Evolutionary conservation across 2,329 filamentous ascomycete genomes (phyloP).

Genomic region (Aspergillus texensis): DNA sequence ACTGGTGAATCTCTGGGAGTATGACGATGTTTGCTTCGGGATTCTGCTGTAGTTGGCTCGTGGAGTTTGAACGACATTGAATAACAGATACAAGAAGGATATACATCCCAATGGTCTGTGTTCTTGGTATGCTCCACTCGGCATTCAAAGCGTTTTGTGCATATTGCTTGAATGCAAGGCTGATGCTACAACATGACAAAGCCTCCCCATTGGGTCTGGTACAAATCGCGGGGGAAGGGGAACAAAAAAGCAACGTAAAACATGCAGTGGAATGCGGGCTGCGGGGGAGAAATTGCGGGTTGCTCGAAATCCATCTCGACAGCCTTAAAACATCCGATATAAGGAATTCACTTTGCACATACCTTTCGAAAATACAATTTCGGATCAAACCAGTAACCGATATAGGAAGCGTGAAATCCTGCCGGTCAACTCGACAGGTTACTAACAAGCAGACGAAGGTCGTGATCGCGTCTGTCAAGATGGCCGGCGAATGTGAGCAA

Average conservation of each 20-base stretch:
- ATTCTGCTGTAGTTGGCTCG: no score
- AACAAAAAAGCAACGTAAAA: neutral
- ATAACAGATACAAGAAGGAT: neutral
- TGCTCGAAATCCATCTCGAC: neutral
- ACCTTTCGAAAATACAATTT: conserved; percentile 23
- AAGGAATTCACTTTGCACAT: conserved; percentile 8
- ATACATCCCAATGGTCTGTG: neutral
- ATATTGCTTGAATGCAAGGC: neutral
- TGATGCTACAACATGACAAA: conserved; percentile 1
- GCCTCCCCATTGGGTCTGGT: neutral
- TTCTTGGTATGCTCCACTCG: neutral
- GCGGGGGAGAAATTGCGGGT: conserved; percentile 8
- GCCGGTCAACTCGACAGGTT: conserved; percentile 16
- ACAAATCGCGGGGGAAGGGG: conserved; percentile 5
- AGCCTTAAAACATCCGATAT: neutral
- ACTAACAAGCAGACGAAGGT: conserved; percentile 22
- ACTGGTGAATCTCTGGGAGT: neutral
- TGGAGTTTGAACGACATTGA: neutral
- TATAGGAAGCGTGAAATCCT: conserved; percentile 16
- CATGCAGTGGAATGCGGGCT: conserved; percentile 4
- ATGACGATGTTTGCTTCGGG: neutral
- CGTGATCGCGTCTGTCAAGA: conserved; percentile 33
- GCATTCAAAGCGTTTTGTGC: neutral
- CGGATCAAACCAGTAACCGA: conserved; percentile 15
- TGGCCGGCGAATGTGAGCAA: conserved; percentile 15